Percentiles rank a stretch among this genome's conserved stretches.
phyloP scores from a whole-genome alignment of 2,329 filamentous ascomycete species.

The Leptographium flavum region DNA sequence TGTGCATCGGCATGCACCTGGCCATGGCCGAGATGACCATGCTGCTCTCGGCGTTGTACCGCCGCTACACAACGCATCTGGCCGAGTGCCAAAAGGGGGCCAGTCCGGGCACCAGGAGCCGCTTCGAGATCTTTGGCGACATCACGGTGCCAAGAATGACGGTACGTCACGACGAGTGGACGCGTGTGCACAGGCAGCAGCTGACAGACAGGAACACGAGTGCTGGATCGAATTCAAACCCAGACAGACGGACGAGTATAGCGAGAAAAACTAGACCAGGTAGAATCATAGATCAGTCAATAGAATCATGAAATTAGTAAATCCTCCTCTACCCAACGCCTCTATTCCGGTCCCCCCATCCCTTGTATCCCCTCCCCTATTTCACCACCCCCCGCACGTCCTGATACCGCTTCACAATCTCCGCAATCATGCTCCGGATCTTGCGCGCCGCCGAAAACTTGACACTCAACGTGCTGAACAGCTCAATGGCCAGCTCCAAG shows the following conservation, averaged over 20 bases:
- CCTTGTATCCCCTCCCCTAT: no score
- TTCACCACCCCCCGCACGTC: constrained; percentile 6
- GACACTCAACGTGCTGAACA: constrained; percentile 17
- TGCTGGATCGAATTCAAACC: constrained; percentile 11
- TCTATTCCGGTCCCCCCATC: no score
- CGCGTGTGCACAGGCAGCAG: no score
- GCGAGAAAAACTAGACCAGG: no score
- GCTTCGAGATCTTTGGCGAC: constrained; percentile 26
- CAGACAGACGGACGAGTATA: not conserved
- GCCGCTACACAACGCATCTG: constrained; percentile 23
- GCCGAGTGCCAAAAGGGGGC: constrained; percentile 12
- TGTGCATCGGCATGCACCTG: constrained; percentile 43
- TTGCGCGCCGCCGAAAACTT: constrained; percentile 19
- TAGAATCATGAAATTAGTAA: not conserved
- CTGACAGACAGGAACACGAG: constrained; percentile 11
- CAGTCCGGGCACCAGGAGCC: constrained; percentile 24
- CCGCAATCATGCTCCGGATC: constrained; percentile 14
- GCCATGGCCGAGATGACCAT: constrained; percentile 37
- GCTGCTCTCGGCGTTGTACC: constrained; percentile 28
- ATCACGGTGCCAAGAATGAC: constrained; percentile 9
- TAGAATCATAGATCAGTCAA: no score
- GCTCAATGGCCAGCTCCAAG: constrained; percentile 17
- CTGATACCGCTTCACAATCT: constrained; percentile 14
- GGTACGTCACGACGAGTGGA: constrained; percentile 1
- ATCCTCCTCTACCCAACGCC: not conserved